These are phyloP conservation scores for Metarhizium brunneum DNA, from an alignment of 2,329 filamentous ascomycete species.

Conservation along the genomic window DNA sequence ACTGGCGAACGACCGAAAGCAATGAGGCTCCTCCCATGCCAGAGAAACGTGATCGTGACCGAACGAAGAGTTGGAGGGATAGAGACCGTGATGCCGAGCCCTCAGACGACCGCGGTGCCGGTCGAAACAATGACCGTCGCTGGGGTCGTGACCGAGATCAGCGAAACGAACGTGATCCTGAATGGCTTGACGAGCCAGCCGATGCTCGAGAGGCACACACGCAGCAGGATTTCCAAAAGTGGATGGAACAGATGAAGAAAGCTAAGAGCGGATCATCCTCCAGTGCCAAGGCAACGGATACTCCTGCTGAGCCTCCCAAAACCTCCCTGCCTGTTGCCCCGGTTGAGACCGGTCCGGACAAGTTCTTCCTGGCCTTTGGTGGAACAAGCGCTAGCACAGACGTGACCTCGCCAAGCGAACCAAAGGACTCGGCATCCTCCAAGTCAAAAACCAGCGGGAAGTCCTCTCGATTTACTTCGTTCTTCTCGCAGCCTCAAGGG, in stretches of 20 bases:
- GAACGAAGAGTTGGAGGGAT: slow-evolving; percentile 53
- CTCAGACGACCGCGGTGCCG: slow-evolving; percentile 49
- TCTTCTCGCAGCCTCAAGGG: slow-evolving; percentile 50
- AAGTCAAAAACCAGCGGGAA: slow-evolving; percentile 52
- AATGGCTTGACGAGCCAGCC: slow-evolving; percentile 76
- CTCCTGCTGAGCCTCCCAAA: slow-evolving; percentile 37
- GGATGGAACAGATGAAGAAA: slow-evolving; percentile 85
- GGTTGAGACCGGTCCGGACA: slow-evolving; percentile 61
- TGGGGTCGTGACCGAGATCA: slow-evolving; percentile 51
- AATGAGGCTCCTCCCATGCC: slow-evolving; percentile 20
- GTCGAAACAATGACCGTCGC: slow-evolving; percentile 35
- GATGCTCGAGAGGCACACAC: slow-evolving; percentile 66
- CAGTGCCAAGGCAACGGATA: slow-evolving; percentile 21
- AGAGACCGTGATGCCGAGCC: slow-evolving; percentile 32
- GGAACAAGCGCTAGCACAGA: slow-evolving; percentile 31
- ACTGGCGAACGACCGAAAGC: slow-evolving; percentile 61
- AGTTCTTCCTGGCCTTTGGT: slow-evolving; percentile 60
- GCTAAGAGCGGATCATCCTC: slow-evolving; percentile 33
- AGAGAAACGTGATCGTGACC: slow-evolving; percentile 44
- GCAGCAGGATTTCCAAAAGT: slow-evolving; percentile 85
- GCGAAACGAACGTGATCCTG: slow-evolving; percentile 69
- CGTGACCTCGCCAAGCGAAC: slow-evolving; percentile 42
- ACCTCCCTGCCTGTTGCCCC: slow-evolving; percentile 50
- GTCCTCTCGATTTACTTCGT: slow-evolving; percentile 77
- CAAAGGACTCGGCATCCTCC: slow-evolving; percentile 29